Percentiles rank a stretch among this genome's conserved stretches.
Conservation (phyloP, 352 stramenopile genomes). For the Globisporangium radiosum region DNA sequence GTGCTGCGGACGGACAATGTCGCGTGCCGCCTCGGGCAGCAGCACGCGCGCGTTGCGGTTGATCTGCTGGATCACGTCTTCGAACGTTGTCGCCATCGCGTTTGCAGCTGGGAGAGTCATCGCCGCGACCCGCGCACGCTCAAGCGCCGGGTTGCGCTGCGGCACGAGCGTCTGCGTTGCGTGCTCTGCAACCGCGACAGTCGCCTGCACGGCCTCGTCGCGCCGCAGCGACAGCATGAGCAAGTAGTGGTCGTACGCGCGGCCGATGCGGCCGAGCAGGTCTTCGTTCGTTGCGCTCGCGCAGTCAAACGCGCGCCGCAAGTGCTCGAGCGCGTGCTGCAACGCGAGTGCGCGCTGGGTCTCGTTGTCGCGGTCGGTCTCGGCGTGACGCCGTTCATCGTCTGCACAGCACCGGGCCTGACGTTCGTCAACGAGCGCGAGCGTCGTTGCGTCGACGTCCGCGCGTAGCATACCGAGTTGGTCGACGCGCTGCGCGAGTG, state of each 20-base stretch:
- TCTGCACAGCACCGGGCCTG: conserved; percentile 15
- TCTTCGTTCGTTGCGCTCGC: conserved; percentile 48
- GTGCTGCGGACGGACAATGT: conserved; percentile 16
- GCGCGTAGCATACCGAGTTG: conserved; percentile 44
- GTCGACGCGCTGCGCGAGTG: conserved; percentile 32
- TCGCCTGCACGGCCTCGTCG: conserved; percentile 56
- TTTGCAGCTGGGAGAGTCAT: conserved; percentile 37
- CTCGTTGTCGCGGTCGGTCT: conserved; percentile 40
- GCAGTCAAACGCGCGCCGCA: conserved; percentile 45
- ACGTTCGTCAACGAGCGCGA: conserved; percentile 19
- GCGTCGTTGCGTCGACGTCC: conserved; percentile 35
- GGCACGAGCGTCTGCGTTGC: conserved; percentile 55
- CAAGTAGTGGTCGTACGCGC: conserved; percentile 49
- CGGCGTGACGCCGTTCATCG: conserved; percentile 21
- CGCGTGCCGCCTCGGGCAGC: conserved; percentile 32
- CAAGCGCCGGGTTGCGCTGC: conserved; percentile 57
- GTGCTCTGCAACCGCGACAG: conserved; percentile 26
- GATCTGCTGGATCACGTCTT: conserved; percentile 57
- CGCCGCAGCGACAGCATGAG: conserved; percentile 54
- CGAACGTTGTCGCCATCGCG: conserved; percentile 14
- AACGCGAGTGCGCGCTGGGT: conserved; percentile 39
- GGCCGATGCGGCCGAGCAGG: conserved; percentile 43
- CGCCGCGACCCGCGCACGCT: conserved; percentile 38
- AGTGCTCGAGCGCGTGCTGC: conserved; percentile 26
- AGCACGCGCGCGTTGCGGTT: conserved; percentile 37